Base-by-base conservation (phyloP, 495 filamentous ascomycete species). In the Penicillium coffeae region DNA sequence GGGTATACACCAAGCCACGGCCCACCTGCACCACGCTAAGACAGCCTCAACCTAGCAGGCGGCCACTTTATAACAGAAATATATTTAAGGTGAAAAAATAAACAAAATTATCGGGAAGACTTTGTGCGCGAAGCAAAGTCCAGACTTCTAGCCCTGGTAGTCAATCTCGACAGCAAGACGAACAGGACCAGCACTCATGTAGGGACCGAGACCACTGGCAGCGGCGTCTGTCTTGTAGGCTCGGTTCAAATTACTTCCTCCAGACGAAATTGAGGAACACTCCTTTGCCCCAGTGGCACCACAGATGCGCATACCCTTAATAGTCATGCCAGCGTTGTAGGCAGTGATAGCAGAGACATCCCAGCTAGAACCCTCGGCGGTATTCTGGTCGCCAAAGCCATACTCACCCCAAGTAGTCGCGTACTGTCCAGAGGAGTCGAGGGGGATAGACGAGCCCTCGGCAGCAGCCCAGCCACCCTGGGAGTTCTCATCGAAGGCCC, bases 401-500 rank as follows among this genome's bases (percentile, higher is more conserved):
- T 72, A 74, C 41, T 74, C 71, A 46, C 69, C 69, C 71, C 71
- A 74, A 60, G 69, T 72, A 44, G 58, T 55, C 42, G 67, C 57
- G 50, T 70, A 72, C 34, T 59, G 62, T 52, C 69, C 69, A 16
- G 37, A 38, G 22, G 27, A 21, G 46, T 65, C 60, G 8, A 56
- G 65, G 41, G 69, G 69, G 38, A 70, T 56, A 15, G 40, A 45
- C n/a, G 46, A 39, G 34, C 72, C 72, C 6, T 58, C 36, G 3
- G 62, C 62, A 2, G 69, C 69, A 15, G 63, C 66, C 34, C 57
- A 68, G 47, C 58, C 66, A 56, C 66, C 70, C 51, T 75, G 69
- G 15, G 71, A 66, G 50, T 79, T 68, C n/a, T 65, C 58, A 45
- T 72, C 66, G 54, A 81, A 67, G 39, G 74, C 75, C 40, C 78